Base-by-base conservation (phyloP, 306 rosid genomes). In the Vigna reflexopilosa region DNA sequence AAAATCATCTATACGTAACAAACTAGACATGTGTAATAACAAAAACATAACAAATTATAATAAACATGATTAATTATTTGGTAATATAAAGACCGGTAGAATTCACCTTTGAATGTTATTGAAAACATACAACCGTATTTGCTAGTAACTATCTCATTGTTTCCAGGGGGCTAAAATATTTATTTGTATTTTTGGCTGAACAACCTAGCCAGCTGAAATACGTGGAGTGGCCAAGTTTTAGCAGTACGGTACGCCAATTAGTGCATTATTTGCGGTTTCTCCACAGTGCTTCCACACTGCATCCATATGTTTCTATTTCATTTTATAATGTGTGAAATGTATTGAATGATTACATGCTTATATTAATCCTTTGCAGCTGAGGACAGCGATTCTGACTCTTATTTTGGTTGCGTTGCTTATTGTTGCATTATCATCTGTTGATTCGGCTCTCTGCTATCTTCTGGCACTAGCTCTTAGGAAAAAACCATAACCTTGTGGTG, bases 141-240 rank as follows among this genome's bases (percentile, higher is more conserved):
- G 57, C 66, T 34, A 28, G 9, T 68, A 36, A 44, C 77, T 32
- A 54, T 22, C 50, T 51, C 15, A 48, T 72, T 20, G 17, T 66
- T 77, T 62, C 30, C 72, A 94, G 97, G 96, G 87, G 80, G 24
- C 20, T 88, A 75, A 89, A 83, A 82, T 88, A 87, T 44, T 72
- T 92, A 32, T 81, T 84, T 62, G 57, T 32, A 40, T 94, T 94
- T 88, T 84, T 94, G 86, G 83, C 57, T 50, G 94, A 94, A 89
- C 98, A 94, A 80, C 98, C 98, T 38, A 80, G 97, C 85, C 97
- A 92, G 84, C 88, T 94, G 61, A 94, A 89, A 82, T 90, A 90
- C 83, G 86, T 92, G 44, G 96, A 94, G 70, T 94, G 98, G 97
- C 98, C 97, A 12, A 82, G 86, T 82, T 90, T 94, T 77, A 82